A percentile compares a stretch with the other conserved stretches of the same genome.
Conservation (phyloP, 208 protist species). For the Kentomonas sorsogonicus region DNA sequence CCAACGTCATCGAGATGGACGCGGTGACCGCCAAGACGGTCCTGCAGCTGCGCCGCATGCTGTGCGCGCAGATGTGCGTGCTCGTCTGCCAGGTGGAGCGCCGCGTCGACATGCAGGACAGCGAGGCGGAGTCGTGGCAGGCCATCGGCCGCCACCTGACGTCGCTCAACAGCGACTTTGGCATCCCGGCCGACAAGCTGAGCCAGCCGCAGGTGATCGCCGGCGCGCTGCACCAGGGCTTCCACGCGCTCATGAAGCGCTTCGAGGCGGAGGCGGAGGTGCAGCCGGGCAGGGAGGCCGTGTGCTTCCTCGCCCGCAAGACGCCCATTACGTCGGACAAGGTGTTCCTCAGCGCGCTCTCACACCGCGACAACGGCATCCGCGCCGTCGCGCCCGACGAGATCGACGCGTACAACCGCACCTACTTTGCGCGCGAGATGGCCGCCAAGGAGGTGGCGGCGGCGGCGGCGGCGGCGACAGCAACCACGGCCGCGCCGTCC, state of each 20-base stretch:
- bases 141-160: constrained; percentile 25
- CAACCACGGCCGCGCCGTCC: not conserved
- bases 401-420: constrained; percentile 48
- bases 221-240: constrained; percentile 36
- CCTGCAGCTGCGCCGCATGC: constrained; percentile 62
- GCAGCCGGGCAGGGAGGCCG: constrained; percentile 2
- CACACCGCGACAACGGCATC: too few species aligned
- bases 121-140: too few species aligned
- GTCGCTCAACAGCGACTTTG: constrained; percentile 53
- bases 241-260: constrained; percentile 34
- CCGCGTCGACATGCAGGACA: constrained; percentile 28
- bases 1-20: constrained; percentile 45
- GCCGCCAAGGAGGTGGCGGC: not conserved
- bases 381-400: too few species aligned
- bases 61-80: constrained; percentile 54
- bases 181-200: constrained; percentile 34
- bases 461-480: not conserved
- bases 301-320: too few species aligned
- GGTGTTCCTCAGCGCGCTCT: too few species aligned
- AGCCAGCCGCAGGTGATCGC: constrained; percentile 35
- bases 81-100: constrained; percentile 54
- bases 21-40: constrained; percentile 50
- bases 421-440: constrained; percentile 5
- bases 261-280: constrained; percentile 18
- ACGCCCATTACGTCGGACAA: too few species aligned